These are phyloP conservation scores for Claviceps maximensis DNA, from an alignment of 2,329 filamentous ascomycete species.

Conservation along the genomic window DNA sequence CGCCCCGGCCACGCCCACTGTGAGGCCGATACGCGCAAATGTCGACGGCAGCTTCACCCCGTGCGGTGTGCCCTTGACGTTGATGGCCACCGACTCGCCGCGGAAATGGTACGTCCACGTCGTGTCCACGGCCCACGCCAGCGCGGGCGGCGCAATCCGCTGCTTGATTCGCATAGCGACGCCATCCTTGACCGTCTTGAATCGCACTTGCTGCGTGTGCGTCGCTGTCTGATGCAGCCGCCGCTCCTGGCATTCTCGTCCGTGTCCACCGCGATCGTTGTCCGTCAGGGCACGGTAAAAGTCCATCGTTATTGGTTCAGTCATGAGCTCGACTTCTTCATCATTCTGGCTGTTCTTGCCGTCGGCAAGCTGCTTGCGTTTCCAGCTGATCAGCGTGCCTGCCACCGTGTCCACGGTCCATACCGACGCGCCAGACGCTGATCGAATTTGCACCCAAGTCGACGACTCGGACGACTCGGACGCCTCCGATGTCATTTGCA, in stretches of 20 bases:
- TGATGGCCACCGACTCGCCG: conserved; percentile 33
- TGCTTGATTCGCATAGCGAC: conserved; percentile 32
- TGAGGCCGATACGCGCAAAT: conserved; percentile 51
- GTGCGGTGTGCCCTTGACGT: conserved; percentile 32
- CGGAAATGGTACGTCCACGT: conserved; percentile 42
- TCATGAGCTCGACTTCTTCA: conserved; percentile 25
- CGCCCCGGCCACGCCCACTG: conserved; percentile 27
- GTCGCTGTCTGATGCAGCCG: conserved; percentile 32
- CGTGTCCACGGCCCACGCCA: conserved; percentile 45
- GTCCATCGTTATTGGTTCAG: conserved; percentile 31
- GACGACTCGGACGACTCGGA: conserved; percentile 1
- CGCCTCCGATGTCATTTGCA: conserved; percentile 6
- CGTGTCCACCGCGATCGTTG: conserved; percentile 47
- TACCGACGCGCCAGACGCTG: conserved; percentile 19
- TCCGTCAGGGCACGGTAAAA: conserved; percentile 55
- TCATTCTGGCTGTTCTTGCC: background rate
- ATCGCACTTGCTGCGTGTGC: conserved; percentile 25
- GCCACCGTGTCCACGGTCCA: conserved; percentile 32
- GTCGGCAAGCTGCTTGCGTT: conserved; percentile 15
- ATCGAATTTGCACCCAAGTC: conserved; percentile 19
- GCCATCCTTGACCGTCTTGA: conserved; percentile 19
- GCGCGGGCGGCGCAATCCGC: conserved; percentile 47
- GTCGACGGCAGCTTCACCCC: conserved; percentile 39
- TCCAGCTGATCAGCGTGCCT: conserved; percentile 30
- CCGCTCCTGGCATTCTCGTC: conserved; percentile 40